A percentile compares a stretch with the other conserved stretches of the same genome.
Evolutionary conservation across 345 rosid species (phyloP).

Genomic region (Linum trigynum): DNA sequence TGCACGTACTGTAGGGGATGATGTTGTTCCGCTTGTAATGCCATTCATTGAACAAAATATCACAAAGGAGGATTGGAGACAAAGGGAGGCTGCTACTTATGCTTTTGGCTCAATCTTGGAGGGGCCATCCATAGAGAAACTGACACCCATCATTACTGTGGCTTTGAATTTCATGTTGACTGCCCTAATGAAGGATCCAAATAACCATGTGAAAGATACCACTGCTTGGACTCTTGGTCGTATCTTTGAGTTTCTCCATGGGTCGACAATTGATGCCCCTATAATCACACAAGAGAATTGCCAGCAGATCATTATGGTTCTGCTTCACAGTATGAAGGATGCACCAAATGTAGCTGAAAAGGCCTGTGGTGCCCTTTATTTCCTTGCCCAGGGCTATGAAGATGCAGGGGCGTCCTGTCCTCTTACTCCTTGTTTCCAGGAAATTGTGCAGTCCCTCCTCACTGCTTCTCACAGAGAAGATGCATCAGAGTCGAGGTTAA

Average conservation of each 20-base stretch:
- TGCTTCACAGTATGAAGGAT: constrained; percentile 68
- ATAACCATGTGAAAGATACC: constrained; percentile 89
- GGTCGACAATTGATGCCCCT: constrained; percentile 59
- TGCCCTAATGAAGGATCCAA: constrained; percentile 61
- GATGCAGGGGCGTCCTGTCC: constrained; percentile 60
- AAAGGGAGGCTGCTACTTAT: constrained; percentile 89
- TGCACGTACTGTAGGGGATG: constrained; percentile 89
- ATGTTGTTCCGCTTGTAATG: constrained; percentile 79
- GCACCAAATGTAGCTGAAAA: constrained; percentile 84
- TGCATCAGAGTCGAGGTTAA: constrained; percentile 60
- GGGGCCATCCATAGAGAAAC: constrained; percentile 68
- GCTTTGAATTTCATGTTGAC: constrained; percentile 75
- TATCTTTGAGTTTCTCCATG: constrained; percentile 79
- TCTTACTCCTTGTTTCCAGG: constrained; percentile 59
- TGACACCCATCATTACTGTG: constrained; percentile 65
- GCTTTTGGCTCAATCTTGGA: constrained; percentile 94
- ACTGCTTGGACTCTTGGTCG: constrained; percentile 95
- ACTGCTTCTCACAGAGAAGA: constrained; percentile 68
- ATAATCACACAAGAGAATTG: constrained; percentile 60
- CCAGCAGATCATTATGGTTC: constrained; percentile 44
- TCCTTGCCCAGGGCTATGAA: constrained; percentile 90
- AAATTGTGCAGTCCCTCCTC: constrained; percentile 52
- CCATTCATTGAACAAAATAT: constrained; percentile 84
- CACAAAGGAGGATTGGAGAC: constrained; percentile 59
- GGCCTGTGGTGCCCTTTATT: constrained; percentile 89